phyloP scores from a whole-genome alignment of 345 rosid genomes.

The Populus simonii region DNA sequence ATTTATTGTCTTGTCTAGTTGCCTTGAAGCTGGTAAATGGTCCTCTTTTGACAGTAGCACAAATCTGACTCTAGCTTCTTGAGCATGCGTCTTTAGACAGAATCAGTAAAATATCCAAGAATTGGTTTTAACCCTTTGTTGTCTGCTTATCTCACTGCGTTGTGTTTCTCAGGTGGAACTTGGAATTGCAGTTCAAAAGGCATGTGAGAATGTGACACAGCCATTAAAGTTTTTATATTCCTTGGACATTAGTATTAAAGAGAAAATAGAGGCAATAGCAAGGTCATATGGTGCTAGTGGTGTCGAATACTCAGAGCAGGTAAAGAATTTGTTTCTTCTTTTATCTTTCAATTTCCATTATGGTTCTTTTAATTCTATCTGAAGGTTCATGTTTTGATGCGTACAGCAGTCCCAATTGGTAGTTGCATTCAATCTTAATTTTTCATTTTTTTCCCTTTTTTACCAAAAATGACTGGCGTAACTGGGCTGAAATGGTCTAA shows the following conservation, averaged over 20 bases:
- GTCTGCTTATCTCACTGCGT: conserved; percentile 3
- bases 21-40: not conserved
- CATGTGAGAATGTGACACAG: conserved; percentile 68
- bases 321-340: conserved; percentile 19
- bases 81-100: not conserved
- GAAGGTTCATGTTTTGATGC: not conserved
- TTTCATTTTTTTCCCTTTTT: too few relatives aligned
- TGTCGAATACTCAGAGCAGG: conserved; percentile 94
- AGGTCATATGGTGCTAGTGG: conserved; percentile 91
- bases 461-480: too few relatives aligned
- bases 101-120: not conserved
- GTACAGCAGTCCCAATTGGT: too few relatives aligned
- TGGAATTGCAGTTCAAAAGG: conserved; percentile 86
- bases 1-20: not conserved
- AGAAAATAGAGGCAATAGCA: conserved; percentile 87
- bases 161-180: conserved; percentile 69
- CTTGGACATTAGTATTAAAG: conserved; percentile 73
- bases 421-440: too few relatives aligned
- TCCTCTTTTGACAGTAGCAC: not conserved
- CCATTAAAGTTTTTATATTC: conserved; percentile 78
- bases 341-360: not conserved
- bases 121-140: not conserved
- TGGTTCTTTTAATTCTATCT: not conserved
- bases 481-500: too few relatives aligned
- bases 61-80: not conserved